Conservation (phyloP, 2,329 filamentous ascomycete genomes). For the Colletotrichum echinochloae region DNA sequence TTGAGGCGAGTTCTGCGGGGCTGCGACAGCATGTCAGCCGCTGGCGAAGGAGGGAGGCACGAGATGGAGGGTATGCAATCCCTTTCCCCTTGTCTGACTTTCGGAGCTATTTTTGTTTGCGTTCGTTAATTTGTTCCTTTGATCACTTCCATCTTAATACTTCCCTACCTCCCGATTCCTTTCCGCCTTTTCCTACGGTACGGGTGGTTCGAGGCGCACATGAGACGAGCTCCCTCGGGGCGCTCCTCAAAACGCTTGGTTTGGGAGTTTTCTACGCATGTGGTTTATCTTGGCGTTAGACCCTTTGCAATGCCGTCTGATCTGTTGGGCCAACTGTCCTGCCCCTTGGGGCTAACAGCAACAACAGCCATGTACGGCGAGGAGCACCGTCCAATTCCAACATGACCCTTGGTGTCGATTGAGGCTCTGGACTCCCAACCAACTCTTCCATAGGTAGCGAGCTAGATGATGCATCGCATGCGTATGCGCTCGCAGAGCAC, state of each 20-base stretch:
- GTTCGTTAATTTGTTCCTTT: not conserved
- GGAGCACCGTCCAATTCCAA: not conserved
- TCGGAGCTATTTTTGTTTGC: not conserved
- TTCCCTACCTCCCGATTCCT: not conserved
- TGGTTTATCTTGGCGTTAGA: not conserved
- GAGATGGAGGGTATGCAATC: not conserved
- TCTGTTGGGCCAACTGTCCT: not conserved
- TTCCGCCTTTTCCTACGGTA: not conserved
- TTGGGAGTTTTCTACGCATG: not conserved
- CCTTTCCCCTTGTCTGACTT: not conserved
- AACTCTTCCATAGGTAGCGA: not conserved
- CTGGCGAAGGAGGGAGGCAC: not conserved
- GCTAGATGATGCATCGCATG: not conserved
- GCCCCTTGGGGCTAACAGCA: not conserved
- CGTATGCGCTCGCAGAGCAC: not conserved
- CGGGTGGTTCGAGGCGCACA: not conserved
- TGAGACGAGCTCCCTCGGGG: not conserved
- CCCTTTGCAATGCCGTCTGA: not conserved
- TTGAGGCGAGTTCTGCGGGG: not conserved
- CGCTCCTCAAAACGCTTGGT: conserved; percentile 7
- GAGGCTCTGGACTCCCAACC: not conserved
- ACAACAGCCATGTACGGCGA: not conserved
- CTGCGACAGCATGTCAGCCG: not conserved
- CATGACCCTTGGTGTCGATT: not conserved
- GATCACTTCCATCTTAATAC: too few relatives aligned